Evolutionary conservation across 371 early-diverging fungal genomes (phyloP), one percentile per base, ranked within the genome.

Genomic region (Mortierella sp.): DNA sequence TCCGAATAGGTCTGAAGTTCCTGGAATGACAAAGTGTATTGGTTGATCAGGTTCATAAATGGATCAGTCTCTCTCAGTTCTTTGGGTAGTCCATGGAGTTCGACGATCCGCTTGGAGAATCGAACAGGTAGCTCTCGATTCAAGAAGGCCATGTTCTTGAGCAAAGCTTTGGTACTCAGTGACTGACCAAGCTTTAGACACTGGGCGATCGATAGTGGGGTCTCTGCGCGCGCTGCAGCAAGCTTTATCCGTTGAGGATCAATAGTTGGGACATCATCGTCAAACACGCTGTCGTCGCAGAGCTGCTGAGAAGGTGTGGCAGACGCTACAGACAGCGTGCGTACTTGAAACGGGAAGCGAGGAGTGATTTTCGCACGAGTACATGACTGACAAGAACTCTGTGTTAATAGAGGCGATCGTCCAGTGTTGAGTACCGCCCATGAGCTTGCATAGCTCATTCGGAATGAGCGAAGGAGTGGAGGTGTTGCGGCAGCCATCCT

Each of bases 51-150:
- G 54, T 60, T 65, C 52, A 62, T 53, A 34, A 76, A 61, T 14
- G 77, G 70, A 24, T 76, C 65, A 2, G 77, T 76, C 31, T 54
- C 57, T 21, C 47, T 64, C 43, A 76, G 39, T 17, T 65, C 77
- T 13, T 21, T 54, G 24, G 74, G 76, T 28, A 76, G 22, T 22
- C 54, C 45, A 44, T 34, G 45, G 28, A 76, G 58, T 25, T 76
- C 77, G 5, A 76, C n/a, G 16, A 76, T 65, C 28, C 77, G 56
- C 50, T 61, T 67, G 12, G 77, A 60, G 44, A 76, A 76, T 34
- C 77, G 69, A 13, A 69, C 70, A 0, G 77, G 77, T 1, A 76
- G 51, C 54, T 76, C 77, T 19, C 70, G 51, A 43, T 76, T 76
- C 34, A 76, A 41, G 41, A 76, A 76, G 5, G 50, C 24, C 19